Base-by-base conservation (phyloP, 495 filamentous ascomycete species). In the Penicillium mononematosum region DNA sequence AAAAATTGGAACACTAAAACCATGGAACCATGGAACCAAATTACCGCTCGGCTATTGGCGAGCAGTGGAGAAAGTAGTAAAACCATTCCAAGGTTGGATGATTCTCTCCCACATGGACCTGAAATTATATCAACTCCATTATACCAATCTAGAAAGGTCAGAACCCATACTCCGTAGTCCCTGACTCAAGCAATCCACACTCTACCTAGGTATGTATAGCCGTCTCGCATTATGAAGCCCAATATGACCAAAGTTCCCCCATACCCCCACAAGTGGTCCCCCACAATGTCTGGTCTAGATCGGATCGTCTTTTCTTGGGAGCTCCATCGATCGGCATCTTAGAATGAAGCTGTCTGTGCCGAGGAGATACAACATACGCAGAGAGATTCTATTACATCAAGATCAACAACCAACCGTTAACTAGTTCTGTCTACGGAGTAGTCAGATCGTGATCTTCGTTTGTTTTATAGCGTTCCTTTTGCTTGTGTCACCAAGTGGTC, bases 1-100 rank as follows among this genome's bases (percentile, higher is more conserved):
- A 25, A 27, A 47, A 22, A 4, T 29, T 29, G 27, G 27, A 10
- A 22, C 10, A 25, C 19, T 12, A n/a, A 43, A 17, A 20, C 5
- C 1, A 2, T 19, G 1, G 5, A 8, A 6, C 31, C 4, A 5
- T 36, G 14, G 12, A 25, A 27, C 10, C 5, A 52, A 52, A 42
- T 52, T 42, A 42, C 36, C 36, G 50, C 50, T 52, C 50, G 50
- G 50, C 36, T 52, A 41, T 51, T 51, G 49, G 34, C 34, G 34
- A 36, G 14, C 34, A 51, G 49, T 41, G 49, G 49, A 27, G 49
- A 51, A 14, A 22, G 34, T 10, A 6, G 11, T 7, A 41, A 25
- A 39, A 34, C 16, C n/a, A n/a, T n/a, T n/a, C n/a, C n/a, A n/a
- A n/a, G n/a, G n/a, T 41, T 41, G 17, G 9, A 14, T 20, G 12